A percentile compares a stretch with the other conserved stretches of the same genome.
Conservation (phyloP, 169 alveolate genomes). For the Plasmodium berghei region DNA sequence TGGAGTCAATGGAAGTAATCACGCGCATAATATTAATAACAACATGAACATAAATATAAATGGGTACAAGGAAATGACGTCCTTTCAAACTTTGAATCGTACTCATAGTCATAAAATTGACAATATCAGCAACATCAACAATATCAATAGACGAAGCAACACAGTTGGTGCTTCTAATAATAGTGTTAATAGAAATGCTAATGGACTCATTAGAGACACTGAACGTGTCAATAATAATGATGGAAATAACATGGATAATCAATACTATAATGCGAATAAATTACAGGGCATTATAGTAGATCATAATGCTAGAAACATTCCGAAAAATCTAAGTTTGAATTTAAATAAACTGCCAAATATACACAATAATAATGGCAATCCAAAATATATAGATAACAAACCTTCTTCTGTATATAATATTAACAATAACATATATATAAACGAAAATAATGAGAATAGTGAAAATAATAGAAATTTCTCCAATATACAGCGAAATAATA, state of each 20-base stretch:
- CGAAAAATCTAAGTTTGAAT: slow-evolving; percentile 1
- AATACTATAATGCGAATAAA: slow-evolving; percentile 16
- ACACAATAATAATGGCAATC: background rate
- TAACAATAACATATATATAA: background rate
- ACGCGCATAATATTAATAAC: background rate
- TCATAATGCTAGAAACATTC: background rate
- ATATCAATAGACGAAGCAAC: too few relatives aligned
- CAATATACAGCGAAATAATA: background rate
- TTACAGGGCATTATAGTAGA: slow-evolving; percentile 5
- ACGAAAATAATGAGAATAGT: background rate
- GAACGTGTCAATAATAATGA: background rate
- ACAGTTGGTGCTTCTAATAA: too few relatives aligned
- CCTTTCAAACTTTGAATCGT: background rate
- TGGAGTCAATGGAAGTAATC: background rate
- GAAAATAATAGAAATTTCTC: background rate
- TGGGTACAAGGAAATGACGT: background rate
- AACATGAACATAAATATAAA: background rate
- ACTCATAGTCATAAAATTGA: slow-evolving; percentile 1
- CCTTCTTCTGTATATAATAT: background rate
- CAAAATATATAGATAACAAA: background rate
- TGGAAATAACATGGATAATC: background rate
- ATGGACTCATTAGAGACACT: background rate
- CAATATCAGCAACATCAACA: background rate
- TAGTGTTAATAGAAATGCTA: too few relatives aligned
- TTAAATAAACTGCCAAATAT: background rate